Evolutionary conservation across 768 basidiomycete genomes (phyloP).

Genomic region (Boletus sp.): DNA sequence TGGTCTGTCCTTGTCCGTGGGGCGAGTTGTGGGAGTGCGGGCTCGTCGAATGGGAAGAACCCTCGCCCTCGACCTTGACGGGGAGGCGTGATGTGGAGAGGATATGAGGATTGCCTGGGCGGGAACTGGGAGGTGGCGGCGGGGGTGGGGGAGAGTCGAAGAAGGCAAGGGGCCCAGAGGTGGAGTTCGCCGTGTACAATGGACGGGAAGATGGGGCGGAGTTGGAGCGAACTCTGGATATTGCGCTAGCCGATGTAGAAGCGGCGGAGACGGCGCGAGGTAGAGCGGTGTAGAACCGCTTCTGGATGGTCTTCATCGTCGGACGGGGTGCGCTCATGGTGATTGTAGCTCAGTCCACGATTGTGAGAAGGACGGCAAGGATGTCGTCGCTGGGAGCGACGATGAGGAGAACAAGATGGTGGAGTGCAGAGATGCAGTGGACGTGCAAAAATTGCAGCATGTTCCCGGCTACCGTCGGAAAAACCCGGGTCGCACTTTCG

Average conservation of each 20-base stretch:
- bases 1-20: conserved; percentile 34
- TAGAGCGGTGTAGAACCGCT: conserved; percentile 46
- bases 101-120: conserved; percentile 38
- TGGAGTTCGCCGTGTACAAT: conserved; percentile 38
- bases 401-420: conserved; percentile 1
- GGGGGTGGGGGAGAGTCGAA: conserved; percentile 39
- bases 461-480: conserved; percentile 3
- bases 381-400: conserved; percentile 14
- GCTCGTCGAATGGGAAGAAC: conserved; percentile 33
- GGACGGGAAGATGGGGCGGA: conserved; percentile 38
- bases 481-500: conserved; percentile 13
- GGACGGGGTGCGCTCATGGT: conserved; percentile 36
- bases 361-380: background rate
- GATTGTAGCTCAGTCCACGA: background rate
- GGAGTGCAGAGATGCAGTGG: background rate
- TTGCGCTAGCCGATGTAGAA: conserved; percentile 29
- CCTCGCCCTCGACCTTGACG: conserved; percentile 45
- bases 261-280: conserved; percentile 32
- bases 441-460: background rate
- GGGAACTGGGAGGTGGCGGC: conserved; percentile 38
- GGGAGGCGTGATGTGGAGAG: conserved; percentile 43
- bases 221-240: conserved; percentile 44
- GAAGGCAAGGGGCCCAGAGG: conserved; percentile 35
- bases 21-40: conserved; percentile 33
- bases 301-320: conserved; percentile 49